Base-by-base conservation (phyloP, 1,284 basidiomycete genomes). In the Ustilago sp. region DNA sequence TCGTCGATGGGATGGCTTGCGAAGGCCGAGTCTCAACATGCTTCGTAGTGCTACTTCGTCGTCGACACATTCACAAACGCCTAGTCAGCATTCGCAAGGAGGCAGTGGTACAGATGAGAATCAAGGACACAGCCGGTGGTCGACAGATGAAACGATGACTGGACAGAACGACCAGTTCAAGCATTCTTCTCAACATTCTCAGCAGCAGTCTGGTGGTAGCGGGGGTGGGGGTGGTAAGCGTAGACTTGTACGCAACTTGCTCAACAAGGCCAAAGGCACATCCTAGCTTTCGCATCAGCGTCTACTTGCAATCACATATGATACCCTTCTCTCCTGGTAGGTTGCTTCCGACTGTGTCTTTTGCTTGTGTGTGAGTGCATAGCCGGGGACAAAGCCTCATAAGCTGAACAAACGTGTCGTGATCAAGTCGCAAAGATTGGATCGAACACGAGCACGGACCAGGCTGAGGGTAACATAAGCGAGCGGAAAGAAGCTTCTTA, bases 21-120 rank as follows among this genome's bases (percentile, higher is more conserved):
- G 67, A n/a, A 51, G 74, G 50, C 74, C 70, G 11, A 73, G 65
- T 54, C 50, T 77, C 39, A 77, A 71, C 41, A 71, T 72, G 65
- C 54, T 72, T 6, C 68, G 74, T 8, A 68, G 62, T 19, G 65
- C 62, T 6, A 72, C 74, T 17, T 65, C 65, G 8, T 72, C 69
- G 28, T 71, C 65, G 41, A 63, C 61, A 23, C 51, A 59, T 11
- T 72, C 69, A 11, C 69, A 72, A 35, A 68, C 68, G 31, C 65
- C 62, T 3, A 68, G 62, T 32, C 59, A 63, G 12, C 11, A 54
- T 7, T 68, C 68, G 34, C 43, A 51, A 9, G 39, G 38, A 11
- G 69, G 3, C 23, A 28, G 59, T 12, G 43, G 58, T 12, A 58
- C 68, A 2, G 63, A 61, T 31, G 48, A 50, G n/a, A 15, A 43